phyloP scores from a whole-genome alignment of 2,329 filamentous ascomycete genomes.

The Mycosphaerella arachidis region DNA sequence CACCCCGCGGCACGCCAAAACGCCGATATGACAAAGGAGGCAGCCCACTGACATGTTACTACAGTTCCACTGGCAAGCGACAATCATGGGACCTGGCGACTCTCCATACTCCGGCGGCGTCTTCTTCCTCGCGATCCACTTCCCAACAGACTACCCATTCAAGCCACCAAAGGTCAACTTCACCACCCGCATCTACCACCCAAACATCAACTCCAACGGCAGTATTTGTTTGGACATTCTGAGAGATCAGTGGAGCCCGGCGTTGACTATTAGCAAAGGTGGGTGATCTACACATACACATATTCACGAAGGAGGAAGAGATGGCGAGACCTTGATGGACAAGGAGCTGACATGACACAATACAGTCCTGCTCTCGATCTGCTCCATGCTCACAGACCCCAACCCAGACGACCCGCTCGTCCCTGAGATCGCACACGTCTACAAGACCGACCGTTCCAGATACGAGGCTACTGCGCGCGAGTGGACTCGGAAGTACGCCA shows the following conservation, averaged over 20 bases:
- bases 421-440: slow-evolving; percentile 97
- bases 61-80: slow-evolving; percentile 99
- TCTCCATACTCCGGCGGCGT: slow-evolving; percentile 97
- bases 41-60: slow-evolving; percentile 13
- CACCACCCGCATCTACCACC: slow-evolving; percentile 98
- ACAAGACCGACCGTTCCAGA: slow-evolving; percentile 95
- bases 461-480: slow-evolving; percentile 96
- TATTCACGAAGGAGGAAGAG: not conserved
- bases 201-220: slow-evolving; percentile 99
- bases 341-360: slow-evolving; percentile 16
- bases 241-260: slow-evolving; percentile 98
- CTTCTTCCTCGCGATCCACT: slow-evolving; percentile 98
- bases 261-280: slow-evolving; percentile 98
- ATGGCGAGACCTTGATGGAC: slow-evolving; percentile 14
- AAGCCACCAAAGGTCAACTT: slow-evolving; percentile 99
- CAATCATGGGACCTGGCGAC: slow-evolving; percentile 97
- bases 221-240: slow-evolving; percentile 98
- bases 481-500: slow-evolving; percentile 99
- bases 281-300: slow-evolving; percentile 3
- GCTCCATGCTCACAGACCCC: slow-evolving; percentile 98
- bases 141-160: slow-evolving; percentile 99
- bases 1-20: slow-evolving; percentile 9
- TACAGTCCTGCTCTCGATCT: slow-evolving; percentile 92
- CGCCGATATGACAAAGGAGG: slow-evolving; percentile 4
- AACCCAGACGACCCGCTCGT: slow-evolving; percentile 99